Base-by-base conservation (phyloP, 2,329 filamentous ascomycete genomes). In the Proliferodiscus dingleyae region DNA sequence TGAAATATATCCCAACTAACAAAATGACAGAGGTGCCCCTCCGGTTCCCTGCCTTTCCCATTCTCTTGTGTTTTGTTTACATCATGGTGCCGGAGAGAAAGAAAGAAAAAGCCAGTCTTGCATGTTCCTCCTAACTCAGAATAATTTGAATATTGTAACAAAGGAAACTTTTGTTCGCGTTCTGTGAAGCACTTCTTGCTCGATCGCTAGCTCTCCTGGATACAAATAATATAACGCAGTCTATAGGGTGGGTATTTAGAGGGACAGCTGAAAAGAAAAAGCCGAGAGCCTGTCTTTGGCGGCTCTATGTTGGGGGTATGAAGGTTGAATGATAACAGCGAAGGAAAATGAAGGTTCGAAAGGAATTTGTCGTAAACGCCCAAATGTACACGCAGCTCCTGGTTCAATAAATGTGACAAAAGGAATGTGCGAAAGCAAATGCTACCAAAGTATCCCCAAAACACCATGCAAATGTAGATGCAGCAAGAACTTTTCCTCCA, bases 391-490 rank as follows among this genome's bases (percentile, higher is more conserved):
- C 45, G 52, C 49, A 50, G 43, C 40, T 37, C 49, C 51, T 39
- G 43, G 41, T 24, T 43, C 30, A 48, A 47, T 51, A 24, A 40
- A 41, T 53, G 45, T 11, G 10, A 23, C 53, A 50, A 55, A 58
- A 59, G 37, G 50, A 61, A 51, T 46, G 55, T 50, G 40, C 40
- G 52, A 53, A 52, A 47, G 37, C 43, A 51, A 53, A 51, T 46
- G 43, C 46, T 49, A 45, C 52, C 49, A 43, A 23, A 53, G 51
- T 49, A 46, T 56, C 57, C 47, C 50, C 41, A 22, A 47, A 63
- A 61, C 60, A 60, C 61, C 60, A 54, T 56, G 59, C 58, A 60
- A 26, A 57, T 61, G 60, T 61, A 61, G 47, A 62, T 61, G 50
- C 45, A 46, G 50, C 50, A 60, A 51, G 49, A 58, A 58, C 49